These are phyloP conservation scores for Phallus indusiatus DNA, from an alignment of 768 basidiomycete genomes.

Conservation along the genomic window DNA sequence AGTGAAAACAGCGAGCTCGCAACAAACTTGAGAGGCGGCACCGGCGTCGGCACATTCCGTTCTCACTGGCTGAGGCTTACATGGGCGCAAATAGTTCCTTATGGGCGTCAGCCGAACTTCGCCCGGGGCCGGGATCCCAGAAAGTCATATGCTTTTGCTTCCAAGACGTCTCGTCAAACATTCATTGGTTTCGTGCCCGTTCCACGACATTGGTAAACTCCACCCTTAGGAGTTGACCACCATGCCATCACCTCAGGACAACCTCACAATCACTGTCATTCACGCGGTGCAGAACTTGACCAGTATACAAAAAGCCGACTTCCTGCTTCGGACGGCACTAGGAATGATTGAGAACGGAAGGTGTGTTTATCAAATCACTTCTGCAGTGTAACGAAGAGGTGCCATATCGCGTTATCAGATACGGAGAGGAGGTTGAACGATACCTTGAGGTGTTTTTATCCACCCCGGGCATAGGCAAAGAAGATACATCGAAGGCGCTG, in stretches of 20 bases:
- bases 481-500: slow-evolving; percentile 44
- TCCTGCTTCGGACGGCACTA: slow-evolving; percentile 41
- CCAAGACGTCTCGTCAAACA: neutral
- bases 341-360: slow-evolving; percentile 40
- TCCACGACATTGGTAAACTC: neutral
- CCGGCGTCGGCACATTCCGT: no score
- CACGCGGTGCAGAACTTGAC: slow-evolving; percentile 39
- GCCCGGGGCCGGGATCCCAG: neutral
- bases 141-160: neutral
- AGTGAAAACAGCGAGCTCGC: no score
- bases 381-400: neutral
- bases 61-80: no score
- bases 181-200: neutral
- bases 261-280: slow-evolving; percentile 41
- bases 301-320: slow-evolving; percentile 35
- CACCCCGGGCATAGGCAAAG: slow-evolving; percentile 45
- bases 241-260: slow-evolving; percentile 24
- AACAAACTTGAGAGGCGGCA: no score
- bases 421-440: slow-evolving; percentile 53
- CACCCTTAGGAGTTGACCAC: neutral
- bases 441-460: slow-evolving; percentile 58
- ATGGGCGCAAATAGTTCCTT: neutral
- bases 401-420: slow-evolving; percentile 27
- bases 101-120: neutral
- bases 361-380: slow-evolving; percentile 24